A percentile compares a stretch with the other conserved stretches of the same genome.
phyloP scores from a whole-genome alignment of 2,329 filamentous ascomycete species.

The Fusarium chuoi region DNA sequence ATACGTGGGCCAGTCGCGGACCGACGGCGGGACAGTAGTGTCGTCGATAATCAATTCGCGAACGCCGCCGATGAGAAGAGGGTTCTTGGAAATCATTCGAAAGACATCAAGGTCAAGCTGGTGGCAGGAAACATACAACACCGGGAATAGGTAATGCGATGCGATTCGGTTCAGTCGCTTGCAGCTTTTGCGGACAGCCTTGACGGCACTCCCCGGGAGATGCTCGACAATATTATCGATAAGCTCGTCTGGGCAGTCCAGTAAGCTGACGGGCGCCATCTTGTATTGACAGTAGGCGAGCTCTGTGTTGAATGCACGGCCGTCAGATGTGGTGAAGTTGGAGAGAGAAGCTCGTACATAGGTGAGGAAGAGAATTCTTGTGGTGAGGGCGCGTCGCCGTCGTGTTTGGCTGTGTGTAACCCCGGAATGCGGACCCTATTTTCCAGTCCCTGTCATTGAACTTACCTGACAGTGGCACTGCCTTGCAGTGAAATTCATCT shows the following conservation, averaged over 20 bases:
- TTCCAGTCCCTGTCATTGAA: too few relatives aligned
- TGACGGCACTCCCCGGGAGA: background rate
- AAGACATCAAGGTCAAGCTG: slow-evolving; percentile 19
- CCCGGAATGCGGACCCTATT: too few relatives aligned
- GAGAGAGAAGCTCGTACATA: too few relatives aligned
- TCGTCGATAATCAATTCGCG: slow-evolving; percentile 23
- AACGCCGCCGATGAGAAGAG: background rate
- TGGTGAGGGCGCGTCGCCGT: too few relatives aligned
- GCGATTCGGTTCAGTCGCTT: background rate
- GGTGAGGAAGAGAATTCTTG: too few relatives aligned
- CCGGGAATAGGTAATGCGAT: background rate
- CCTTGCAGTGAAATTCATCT: background rate
- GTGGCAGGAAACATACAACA: slow-evolving; percentile 16
- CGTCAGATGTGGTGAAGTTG: background rate
- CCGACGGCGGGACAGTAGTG: slow-evolving; percentile 6
- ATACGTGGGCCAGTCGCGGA: background rate
- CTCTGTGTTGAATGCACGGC: background rate
- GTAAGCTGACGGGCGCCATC: background rate
- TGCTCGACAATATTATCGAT: background rate
- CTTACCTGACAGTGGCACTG: background rate
- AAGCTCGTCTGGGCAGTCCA: background rate
- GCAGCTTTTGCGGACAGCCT: background rate
- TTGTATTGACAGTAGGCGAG: too few relatives aligned
- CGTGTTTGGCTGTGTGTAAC: background rate
- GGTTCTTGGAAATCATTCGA: background rate